Evolutionary conservation across 202 grass and related monocot genomes (phyloP).

Genomic region (Zizania palustris): DNA sequence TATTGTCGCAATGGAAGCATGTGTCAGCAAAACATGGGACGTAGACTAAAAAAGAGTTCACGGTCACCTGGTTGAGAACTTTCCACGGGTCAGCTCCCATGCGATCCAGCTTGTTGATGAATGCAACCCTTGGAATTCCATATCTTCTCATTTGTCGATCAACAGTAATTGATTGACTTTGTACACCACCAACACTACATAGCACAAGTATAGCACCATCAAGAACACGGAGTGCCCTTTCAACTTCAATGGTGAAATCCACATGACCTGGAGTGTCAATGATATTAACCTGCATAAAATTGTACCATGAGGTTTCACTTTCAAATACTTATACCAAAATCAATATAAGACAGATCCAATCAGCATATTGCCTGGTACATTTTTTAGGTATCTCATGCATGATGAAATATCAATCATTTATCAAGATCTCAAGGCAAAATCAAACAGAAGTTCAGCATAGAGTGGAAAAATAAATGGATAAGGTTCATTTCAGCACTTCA

Average conservation of each 20-base stretch:
- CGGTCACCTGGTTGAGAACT: slow-evolving; percentile 85
- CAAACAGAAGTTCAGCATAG: not conserved
- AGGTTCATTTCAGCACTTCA: not conserved
- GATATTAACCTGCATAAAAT: slow-evolving; percentile 87
- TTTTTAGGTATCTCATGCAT: slow-evolving; percentile 10
- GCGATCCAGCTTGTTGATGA: slow-evolving; percentile 96
- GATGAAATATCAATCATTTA: not conserved
- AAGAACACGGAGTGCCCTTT: slow-evolving; percentile 96
- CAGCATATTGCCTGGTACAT: not conserved
- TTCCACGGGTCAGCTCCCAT: slow-evolving; percentile 99
- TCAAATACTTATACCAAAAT: slow-evolving; percentile 26
- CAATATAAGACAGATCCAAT: slow-evolving; percentile 34
- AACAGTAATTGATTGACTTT: slow-evolving; percentile 98
- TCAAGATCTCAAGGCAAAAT: not conserved
- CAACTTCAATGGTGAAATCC: slow-evolving; percentile 99
- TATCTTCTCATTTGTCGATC: slow-evolving; percentile 99
- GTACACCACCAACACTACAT: slow-evolving; percentile 97
- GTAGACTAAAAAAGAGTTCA: slow-evolving; percentile 19
- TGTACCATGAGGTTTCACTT: slow-evolving; percentile 25
- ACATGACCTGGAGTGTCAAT: slow-evolving; percentile 99
- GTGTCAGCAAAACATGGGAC: not conserved
- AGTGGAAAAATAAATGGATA: slow-evolving; percentile 3
- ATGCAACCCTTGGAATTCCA: slow-evolving; percentile 91
- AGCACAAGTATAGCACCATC: slow-evolving; percentile 98
- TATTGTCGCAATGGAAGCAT: not conserved